Base-by-base conservation (phyloP, 208 protist genomes). In the Acanthamoeba royreba region DNA sequence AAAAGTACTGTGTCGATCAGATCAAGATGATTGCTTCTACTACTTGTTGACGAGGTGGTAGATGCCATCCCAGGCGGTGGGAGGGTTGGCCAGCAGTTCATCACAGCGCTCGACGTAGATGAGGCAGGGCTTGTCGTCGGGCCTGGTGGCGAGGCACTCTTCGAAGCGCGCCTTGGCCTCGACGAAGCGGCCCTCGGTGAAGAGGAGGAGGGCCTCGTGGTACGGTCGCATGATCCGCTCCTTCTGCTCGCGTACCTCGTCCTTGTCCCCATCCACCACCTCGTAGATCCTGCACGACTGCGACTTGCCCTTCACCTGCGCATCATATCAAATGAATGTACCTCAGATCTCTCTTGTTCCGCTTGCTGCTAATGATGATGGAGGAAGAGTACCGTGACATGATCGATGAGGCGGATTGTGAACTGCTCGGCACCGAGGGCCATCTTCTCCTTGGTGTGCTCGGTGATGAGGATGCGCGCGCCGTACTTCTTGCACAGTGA, bases 401-500 rank as follows among this genome's bases (percentile, higher is more conserved):
- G 42, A 45, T 95, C 95, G 1, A 96, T 87, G 3, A 94, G 31
- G 52, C 95, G 63, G 38, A 95, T 92, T 28, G 46, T 87, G 45
- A 94, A 96, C 35, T 94, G 85, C 55, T 95, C 93, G 15, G 77
- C 87, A 0, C 66, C 87, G 1, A 91, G 49, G 46, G 61, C 93
- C 46, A 96, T 95, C 13, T 52, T 86, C 38, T 94, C 93, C 15
- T 94, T 38, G 19, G 95, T 96, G 58, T 92, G 94, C n/a, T 96
- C 93, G 13, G 93, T 96, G 19, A 96, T 94, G 11, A 96, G 33
- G 31, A 95, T 95, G 42, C 93, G 79, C 25, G 91, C 94, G 40
- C 86, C 85, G 49, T 96, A 96, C 45, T 95, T 61, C 74, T 96
- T 96, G 46, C 93, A 95, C 15, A 96, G 93, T 45, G 52, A 31